Percentiles rank a stretch among this genome's conserved stretches.
phyloP scores from a whole-genome alignment of 1,284 basidiomycete genomes.

The Sphagnurus paluster region DNA sequence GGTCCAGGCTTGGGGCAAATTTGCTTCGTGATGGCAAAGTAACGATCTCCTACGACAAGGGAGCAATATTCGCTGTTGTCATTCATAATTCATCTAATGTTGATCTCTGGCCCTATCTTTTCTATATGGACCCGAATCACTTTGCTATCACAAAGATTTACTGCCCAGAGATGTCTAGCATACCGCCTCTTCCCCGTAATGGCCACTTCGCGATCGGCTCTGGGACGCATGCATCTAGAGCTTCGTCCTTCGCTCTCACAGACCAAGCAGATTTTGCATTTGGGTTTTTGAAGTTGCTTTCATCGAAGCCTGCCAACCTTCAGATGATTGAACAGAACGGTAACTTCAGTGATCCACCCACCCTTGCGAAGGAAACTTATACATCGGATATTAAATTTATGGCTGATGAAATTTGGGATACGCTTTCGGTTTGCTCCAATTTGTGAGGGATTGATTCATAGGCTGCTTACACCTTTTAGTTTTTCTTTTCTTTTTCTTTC shows the following conservation, averaged over 20 bases:
- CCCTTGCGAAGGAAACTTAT: background rate
- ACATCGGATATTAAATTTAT: too few species aligned
- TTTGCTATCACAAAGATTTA: slow-evolving; percentile 33
- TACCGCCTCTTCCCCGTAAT: slow-evolving; percentile 28
- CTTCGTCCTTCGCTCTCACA: slow-evolving; percentile 29
- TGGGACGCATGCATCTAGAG: slow-evolving; percentile 30
- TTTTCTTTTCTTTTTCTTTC: background rate
- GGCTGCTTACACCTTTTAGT: background rate
- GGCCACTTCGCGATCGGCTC: slow-evolving; percentile 32
- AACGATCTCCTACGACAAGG: slow-evolving; percentile 28
- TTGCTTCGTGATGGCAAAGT: slow-evolving; percentile 28
- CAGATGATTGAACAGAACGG: slow-evolving; percentile 24
- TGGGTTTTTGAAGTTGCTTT: slow-evolving; percentile 32
- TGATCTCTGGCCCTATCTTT: slow-evolving; percentile 36
- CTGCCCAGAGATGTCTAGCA: slow-evolving; percentile 24
- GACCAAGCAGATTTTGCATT: slow-evolving; percentile 23
- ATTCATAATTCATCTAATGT: slow-evolving; percentile 30
- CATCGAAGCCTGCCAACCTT: slow-evolving; percentile 28
- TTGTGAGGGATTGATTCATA: background rate
- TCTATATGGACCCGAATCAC: slow-evolving; percentile 35
- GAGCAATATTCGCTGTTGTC: slow-evolving; percentile 29
- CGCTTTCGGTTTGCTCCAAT: slow-evolving; percentile 5
- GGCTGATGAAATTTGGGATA: slow-evolving; percentile 8
- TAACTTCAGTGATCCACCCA: background rate
- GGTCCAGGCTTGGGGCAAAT: slow-evolving; percentile 29